Evolutionary conservation across 2,329 filamentous ascomycete genomes (phyloP).

Genomic region (Aspergillus puulaauensis): DNA sequence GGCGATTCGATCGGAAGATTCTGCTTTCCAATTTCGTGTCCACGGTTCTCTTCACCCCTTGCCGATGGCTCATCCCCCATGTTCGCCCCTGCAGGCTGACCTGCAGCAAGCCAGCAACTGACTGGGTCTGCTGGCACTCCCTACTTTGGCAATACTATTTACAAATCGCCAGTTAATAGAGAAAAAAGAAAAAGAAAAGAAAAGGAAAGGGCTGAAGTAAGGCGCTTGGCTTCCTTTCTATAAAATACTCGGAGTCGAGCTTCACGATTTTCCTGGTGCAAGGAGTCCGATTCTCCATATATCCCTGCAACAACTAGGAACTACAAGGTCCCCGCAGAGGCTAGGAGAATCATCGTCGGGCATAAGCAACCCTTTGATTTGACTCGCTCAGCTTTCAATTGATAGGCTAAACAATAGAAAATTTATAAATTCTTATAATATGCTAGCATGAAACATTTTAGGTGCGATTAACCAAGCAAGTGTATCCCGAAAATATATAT

Average conservation of each 20-base stretch:
- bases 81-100: not conserved
- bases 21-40: not conserved
- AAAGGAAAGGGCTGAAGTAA: no score
- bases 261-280: not conserved
- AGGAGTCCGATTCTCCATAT: not conserved
- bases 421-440: no score
- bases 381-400: no score
- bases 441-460: no score
- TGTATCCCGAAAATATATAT: no score
- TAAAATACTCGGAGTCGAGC: not conserved
- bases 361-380: not conserved
- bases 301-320: not conserved
- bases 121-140: not conserved
- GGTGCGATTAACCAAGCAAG: no score
- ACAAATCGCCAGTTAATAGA: no score
- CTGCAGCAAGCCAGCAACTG: not conserved
- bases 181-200: no score
- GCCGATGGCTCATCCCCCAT: not conserved
- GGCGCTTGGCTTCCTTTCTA: not conserved
- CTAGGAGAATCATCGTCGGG: no score
- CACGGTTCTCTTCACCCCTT: not conserved
- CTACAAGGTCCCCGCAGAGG: not conserved
- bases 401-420: no score
- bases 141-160: no score
- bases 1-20: not conserved